Evolutionary conservation across 2,329 filamentous ascomycete species (phyloP).

Genomic region (Teratosphaeriaceae sp.): DNA sequence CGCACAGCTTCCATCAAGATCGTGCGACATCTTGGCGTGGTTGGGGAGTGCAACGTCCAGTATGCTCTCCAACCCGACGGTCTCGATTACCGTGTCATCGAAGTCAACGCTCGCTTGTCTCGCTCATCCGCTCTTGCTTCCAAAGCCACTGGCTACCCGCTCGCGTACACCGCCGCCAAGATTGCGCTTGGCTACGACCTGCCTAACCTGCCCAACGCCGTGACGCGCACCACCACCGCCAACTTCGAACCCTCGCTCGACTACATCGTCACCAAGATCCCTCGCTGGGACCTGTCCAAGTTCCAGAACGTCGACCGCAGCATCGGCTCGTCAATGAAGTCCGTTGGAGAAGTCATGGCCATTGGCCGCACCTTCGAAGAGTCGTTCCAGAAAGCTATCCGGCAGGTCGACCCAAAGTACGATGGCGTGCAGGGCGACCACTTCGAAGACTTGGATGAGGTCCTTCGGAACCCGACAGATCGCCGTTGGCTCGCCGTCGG

Average conservation of each 20-base stretch:
- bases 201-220: slow-evolving; percentile 92
- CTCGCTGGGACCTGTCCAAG: slow-evolving; percentile 96
- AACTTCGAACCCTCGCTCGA: slow-evolving; percentile 98
- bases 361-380: slow-evolving; percentile 98
- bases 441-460: slow-evolving; percentile 87
- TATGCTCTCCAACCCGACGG: slow-evolving; percentile 96
- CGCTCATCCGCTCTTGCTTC: slow-evolving; percentile 94
- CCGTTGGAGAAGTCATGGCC: slow-evolving; percentile 98
- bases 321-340: slow-evolving; percentile 98
- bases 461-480: slow-evolving; percentile 87
- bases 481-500: slow-evolving; percentile 96
- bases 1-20: slow-evolving; percentile 97
- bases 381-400: slow-evolving; percentile 97
- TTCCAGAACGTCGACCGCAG: slow-evolving; percentile 98
- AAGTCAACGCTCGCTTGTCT: slow-evolving; percentile 97
- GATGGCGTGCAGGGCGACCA: slow-evolving; percentile 92
- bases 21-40: slow-evolving; percentile 90
- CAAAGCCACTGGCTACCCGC: slow-evolving; percentile 94
- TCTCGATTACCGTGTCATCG: slow-evolving; percentile 96
- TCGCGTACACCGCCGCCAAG: slow-evolving; percentile 96
- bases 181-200: slow-evolving; percentile 94
- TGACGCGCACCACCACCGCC: slow-evolving; percentile 96
- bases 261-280: slow-evolving; percentile 98
- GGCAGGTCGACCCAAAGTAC: slow-evolving; percentile 89
- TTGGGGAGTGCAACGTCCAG: slow-evolving; percentile 98